Base-by-base conservation (phyloP, 2,329 filamentous ascomycete genomes). In the Zasmidium citrigriseum region DNA sequence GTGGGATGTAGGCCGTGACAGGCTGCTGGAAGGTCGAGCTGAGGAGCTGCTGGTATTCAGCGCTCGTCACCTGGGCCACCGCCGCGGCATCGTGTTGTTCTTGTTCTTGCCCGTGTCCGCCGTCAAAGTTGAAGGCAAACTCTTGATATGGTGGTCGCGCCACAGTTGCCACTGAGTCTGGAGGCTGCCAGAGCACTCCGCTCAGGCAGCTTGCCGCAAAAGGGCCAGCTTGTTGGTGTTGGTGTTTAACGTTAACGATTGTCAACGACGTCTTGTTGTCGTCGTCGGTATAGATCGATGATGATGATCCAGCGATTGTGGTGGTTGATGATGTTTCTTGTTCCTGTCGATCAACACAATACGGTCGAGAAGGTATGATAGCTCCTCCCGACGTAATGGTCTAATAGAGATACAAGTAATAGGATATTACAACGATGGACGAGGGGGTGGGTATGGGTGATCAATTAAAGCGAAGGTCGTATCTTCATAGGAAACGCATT, bases 151-250 rank as follows among this genome's bases (percentile, higher is more conserved):
- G n/a, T n/a, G n/a, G 69, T 66, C 70, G 76, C 76, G 78, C 78
- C 77, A 80, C 77, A 72, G 72, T 79, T 78, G 77, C 77, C 71
- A 77, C 72, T 76, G 74, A 75, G 76, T 76, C 78, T 78, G 73
- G 74, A 78, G 76, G 76, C 77, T 79, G 77, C 78, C 76, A 78
- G 77, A 78, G 77, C 76, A 74, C 75, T 71, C 75, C 73, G 76
- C 77, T 78, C 77, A 77, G 75, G 76, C 76, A 79, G 75, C 73
- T 74, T 70, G 75, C 76, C 73, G 71, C 70, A 68, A 70, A 75
- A 67, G 75, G 74, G 75, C 73, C 73, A 73, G 74, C 72, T 72
- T 73, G 73, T 72, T 70, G 73, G 72, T 69, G 70, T 70, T 59
- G 34, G 59, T 60, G 54, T 49, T 47, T 55, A 63, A 57, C 58